Conservation (phyloP, 2,329 filamentous ascomycete genomes). For the Sporothrix humicola region DNA sequence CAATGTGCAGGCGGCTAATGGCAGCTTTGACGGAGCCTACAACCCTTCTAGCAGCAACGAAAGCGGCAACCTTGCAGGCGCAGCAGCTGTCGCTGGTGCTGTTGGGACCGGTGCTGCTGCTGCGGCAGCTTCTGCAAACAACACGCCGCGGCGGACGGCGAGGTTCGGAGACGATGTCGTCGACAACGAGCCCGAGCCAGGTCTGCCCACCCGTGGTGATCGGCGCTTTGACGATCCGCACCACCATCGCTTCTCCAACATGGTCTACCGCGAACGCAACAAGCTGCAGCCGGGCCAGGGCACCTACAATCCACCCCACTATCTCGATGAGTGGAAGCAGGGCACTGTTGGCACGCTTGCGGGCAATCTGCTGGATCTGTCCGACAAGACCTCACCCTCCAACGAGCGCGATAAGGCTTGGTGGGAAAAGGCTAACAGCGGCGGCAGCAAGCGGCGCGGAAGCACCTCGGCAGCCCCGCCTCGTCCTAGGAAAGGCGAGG, state of each 20-base stretch:
- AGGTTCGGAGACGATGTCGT: conserved; percentile 43
- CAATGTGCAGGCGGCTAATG: background rate
- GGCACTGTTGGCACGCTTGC: conserved; percentile 67
- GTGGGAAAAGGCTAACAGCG: conserved; percentile 68
- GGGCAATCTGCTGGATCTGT: conserved; percentile 65
- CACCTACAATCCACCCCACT: conserved; percentile 63
- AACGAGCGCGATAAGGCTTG: conserved; percentile 66
- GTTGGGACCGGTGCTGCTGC: conserved; percentile 34
- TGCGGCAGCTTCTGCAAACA: conserved; percentile 35
- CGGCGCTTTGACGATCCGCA: conserved; percentile 39
- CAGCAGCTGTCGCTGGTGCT: conserved; percentile 13
- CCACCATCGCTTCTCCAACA: conserved; percentile 50
- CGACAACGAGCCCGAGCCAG: conserved; percentile 38
- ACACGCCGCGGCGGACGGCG: conserved; percentile 36
- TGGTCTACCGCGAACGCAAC: conserved; percentile 51
- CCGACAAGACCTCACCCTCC: conserved; percentile 47
- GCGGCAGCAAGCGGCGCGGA: conserved; percentile 52
- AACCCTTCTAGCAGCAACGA: background rate
- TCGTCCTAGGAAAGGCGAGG: conserved; percentile 62
- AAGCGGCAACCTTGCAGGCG: background rate
- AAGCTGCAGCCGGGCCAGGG: conserved; percentile 57
- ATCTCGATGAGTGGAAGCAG: conserved; percentile 76
- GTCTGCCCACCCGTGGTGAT: conserved; percentile 38
- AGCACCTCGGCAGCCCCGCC: conserved; percentile 51
- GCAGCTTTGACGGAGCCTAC: conserved; percentile 11